Evolutionary conservation across 129 eudicot species (phyloP), one percentile per base, ranked within the genome.

Genomic region (Chrysanthemum seticuspe): DNA sequence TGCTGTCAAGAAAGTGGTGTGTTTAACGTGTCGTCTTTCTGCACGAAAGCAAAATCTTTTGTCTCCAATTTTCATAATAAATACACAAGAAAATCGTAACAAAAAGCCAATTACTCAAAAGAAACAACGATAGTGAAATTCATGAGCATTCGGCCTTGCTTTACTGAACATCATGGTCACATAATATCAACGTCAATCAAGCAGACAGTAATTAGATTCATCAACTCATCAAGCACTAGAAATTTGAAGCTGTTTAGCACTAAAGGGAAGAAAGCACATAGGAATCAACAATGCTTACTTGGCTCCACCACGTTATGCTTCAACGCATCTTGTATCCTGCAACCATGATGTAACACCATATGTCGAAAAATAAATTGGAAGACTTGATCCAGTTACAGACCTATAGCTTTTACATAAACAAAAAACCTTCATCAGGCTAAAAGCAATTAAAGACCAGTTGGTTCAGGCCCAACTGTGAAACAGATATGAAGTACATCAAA

Each of bases 81-180:
- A 15, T 67, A 67, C 18, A 48, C 59, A 70, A 54, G 51, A 31
- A 70, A 54, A 27, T 14, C 10, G 31, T 14, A 36, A 36, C 44
- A 36, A 36, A 31, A 4, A 6, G 31, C 31, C 44, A 5, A 36
- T 36, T 36, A 36, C 44, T 36, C 7, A 72, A 58, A 72, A 27
- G 50, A 62, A n/a, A 18, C 6, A 27, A 59, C 29, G 47, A 47
- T 19, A 4, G n/a, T 6, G 10, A 14, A 48, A 5, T 8, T 56
- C 57, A 48, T 61, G 6, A 29, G 70, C 19, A 73, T n/a, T 61
- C 12, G 27, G 18, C n/a, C 13, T 73, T 2, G 47, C n/a, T 65
- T 29, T 11, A 8, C 3, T 13, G 5, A 16, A 57, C 67, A 68
- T 75, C 73, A 56, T 47, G 68, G 68, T 66, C 68, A 25, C 80